phyloP scores from a whole-genome alignment of 2,329 filamentous ascomycete species.

The Cadophora malorum region DNA sequence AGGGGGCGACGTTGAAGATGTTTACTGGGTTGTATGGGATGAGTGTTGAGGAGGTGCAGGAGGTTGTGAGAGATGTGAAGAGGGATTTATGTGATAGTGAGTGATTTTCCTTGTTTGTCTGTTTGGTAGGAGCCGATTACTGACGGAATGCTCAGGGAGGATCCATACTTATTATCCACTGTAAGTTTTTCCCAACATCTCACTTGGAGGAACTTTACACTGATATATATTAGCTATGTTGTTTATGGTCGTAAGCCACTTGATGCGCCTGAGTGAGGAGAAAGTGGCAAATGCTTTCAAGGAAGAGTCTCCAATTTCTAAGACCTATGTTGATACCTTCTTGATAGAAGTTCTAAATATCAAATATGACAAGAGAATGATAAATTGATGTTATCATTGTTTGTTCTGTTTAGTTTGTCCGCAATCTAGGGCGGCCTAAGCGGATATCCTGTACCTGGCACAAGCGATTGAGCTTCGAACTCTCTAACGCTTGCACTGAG shows the following conservation, averaged over 20 bases:
- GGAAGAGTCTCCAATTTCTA: not conserved
- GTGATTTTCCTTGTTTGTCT: not conserved
- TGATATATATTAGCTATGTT: constrained; percentile 6
- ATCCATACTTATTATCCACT: constrained; percentile 23
- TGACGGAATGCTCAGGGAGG: not conserved
- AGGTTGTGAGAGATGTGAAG: constrained; percentile 20
- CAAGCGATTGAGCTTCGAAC: too few species aligned
- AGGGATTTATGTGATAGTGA: constrained; percentile 21
- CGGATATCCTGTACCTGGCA: too few species aligned
- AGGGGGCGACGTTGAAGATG: constrained; percentile 18
- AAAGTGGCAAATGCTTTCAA: not conserved
- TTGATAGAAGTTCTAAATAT: too few species aligned
- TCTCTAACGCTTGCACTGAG: too few species aligned
- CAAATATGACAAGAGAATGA: too few species aligned
- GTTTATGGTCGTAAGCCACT: constrained; percentile 19
- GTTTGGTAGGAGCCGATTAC: not conserved
- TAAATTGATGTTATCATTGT: too few species aligned
- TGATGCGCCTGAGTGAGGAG: not conserved
- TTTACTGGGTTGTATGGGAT: constrained; percentile 24
- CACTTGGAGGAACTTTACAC: not conserved
- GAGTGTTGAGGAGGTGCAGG: constrained; percentile 22
- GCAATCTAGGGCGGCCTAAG: too few species aligned
- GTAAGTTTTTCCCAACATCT: not conserved
- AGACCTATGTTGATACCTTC: not conserved
- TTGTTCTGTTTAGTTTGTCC: too few species aligned